Percentiles rank a stretch among this genome's conserved stretches.
Evolutionary conservation across 1,284 basidiomycete species (phyloP).

Genomic region (Ceratobasidium sp.): DNA sequence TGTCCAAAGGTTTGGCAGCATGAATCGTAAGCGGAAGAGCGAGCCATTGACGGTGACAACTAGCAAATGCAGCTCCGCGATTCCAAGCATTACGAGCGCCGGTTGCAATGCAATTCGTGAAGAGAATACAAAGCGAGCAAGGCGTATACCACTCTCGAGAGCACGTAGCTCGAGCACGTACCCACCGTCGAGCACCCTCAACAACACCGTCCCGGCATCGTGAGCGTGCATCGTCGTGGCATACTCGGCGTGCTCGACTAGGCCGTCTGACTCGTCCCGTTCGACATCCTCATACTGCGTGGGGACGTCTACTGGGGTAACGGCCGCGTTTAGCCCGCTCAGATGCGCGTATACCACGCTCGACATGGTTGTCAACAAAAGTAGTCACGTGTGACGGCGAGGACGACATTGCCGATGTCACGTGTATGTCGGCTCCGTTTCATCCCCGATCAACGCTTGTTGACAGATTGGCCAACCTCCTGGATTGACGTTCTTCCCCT

Average conservation of each 20-base stretch:
- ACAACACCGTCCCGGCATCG: conserved; percentile 60
- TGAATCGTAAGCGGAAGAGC: conserved; percentile 80
- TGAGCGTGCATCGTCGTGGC: conserved; percentile 43
- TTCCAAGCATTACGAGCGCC: conserved; percentile 68
- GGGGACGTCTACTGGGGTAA: conserved; percentile 23
- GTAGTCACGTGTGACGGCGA: conserved; percentile 7
- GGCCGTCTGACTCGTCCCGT: conserved; percentile 17
- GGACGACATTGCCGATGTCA: background rate
- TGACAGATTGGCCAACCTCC: background rate
- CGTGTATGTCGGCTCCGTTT: background rate
- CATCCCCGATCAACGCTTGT: conserved; percentile 18
- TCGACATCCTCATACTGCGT: conserved; percentile 21
- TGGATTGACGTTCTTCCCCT: background rate
- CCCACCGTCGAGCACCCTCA: conserved; percentile 79
- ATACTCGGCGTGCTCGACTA: conserved; percentile 42
- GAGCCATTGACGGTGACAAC: conserved; percentile 75
- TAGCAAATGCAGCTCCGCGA: conserved; percentile 74
- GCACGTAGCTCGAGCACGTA: conserved; percentile 81
- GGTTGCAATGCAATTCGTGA: conserved; percentile 74
- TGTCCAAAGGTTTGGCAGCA: conserved; percentile 56
- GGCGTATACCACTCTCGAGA: conserved; percentile 68
- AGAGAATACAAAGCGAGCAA: conserved; percentile 82
- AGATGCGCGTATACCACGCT: conserved; percentile 44
- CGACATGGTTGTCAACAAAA: conserved; percentile 43
- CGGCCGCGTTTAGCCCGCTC: conserved; percentile 22